Evolutionary conservation across 208 protist species (phyloP), one percentile per base, ranked within the genome.

Genomic region (Leishmania mexicana): DNA sequence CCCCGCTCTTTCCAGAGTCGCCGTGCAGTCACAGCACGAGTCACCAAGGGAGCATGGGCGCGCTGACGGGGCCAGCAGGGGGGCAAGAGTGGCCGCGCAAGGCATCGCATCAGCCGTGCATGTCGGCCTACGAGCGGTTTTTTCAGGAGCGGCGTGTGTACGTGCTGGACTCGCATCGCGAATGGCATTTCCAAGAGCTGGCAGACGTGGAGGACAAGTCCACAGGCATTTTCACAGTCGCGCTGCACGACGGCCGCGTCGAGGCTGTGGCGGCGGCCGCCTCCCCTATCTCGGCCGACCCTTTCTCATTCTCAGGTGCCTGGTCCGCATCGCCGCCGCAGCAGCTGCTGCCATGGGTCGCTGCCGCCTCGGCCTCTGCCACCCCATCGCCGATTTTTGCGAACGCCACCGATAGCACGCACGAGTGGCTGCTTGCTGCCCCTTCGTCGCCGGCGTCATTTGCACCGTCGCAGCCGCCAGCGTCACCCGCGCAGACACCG

Each of bases 181-280:
- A 93, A 76, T 95, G 90, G 91, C 82, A 93, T 67, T 93, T 95
- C 79, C 88, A 87, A 54, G 93, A 95, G 51, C 45, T 87, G 60
- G 83, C 86, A 17, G 77, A 81, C 21, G 75, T 94, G 15, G 81
- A 89, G 40, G 88, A 92, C 75, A 79, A 70, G 57, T 28, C 35
- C 10, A 88, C 87, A 6, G 90, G 88, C 40, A 87, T 90, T 78
- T 94, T 90, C 81, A 90, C 88, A 42, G 83, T 94, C 1, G 80
- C 87, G 0, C 70, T 94, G 67, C 88, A 94, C 64, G 75, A 82
- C 31, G 89, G 88, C 1, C 40, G 15, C 17, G 80, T 58, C 19
- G 68, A 84, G 53, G 28, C 76, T n/a, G 64, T 38, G 38, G 6
- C 42, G 58, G 49, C 60, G 45, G 47, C 82, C 24, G 73, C 80